A percentile compares a stretch with the other conserved stretches of the same genome.
Conservation (phyloP, 192 early-diverging fungal species). For the Umbelopsis vinacea region DNA sequence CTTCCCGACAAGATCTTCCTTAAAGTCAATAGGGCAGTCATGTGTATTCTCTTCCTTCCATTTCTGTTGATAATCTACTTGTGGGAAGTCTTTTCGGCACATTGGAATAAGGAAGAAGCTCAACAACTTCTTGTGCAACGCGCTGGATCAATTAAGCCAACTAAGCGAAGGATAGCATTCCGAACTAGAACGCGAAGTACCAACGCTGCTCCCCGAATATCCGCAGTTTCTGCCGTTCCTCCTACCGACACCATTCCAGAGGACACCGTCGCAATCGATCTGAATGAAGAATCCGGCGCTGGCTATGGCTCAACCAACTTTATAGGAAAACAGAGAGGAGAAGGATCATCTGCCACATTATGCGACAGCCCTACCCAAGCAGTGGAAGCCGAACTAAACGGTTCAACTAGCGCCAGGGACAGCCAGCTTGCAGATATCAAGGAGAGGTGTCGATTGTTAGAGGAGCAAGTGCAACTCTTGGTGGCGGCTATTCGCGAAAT, state of each 20-base stretch:
- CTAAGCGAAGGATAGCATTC: not conserved
- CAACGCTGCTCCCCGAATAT: constrained; percentile 10
- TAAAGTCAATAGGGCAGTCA: constrained; percentile 38
- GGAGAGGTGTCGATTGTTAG: not conserved
- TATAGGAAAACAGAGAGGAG: not conserved
- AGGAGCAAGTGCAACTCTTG: not conserved
- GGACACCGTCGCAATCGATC: not conserved
- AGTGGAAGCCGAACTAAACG: not conserved
- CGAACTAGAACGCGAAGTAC: constrained; percentile 3
- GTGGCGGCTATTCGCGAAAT: not conserved
- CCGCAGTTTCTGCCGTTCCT: not conserved
- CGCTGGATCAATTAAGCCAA: constrained; percentile 1
- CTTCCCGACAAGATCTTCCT: constrained; percentile 30
- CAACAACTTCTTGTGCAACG: constrained; percentile 1
- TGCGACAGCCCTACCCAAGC: not conserved
- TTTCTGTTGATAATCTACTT: constrained; percentile 43
- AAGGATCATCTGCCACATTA: constrained; percentile 1
- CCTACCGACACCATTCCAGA: not conserved
- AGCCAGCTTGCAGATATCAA: not conserved
- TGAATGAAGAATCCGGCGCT: not conserved
- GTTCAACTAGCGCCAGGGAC: not conserved
- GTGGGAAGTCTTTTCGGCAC: constrained; percentile 31
- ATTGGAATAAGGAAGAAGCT: not conserved
- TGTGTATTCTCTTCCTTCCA: constrained; percentile 42
- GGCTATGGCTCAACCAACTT: not conserved